phyloP scores from a whole-genome alignment of 2,329 filamentous ascomycete genomes.

The Penicillium sp. region DNA sequence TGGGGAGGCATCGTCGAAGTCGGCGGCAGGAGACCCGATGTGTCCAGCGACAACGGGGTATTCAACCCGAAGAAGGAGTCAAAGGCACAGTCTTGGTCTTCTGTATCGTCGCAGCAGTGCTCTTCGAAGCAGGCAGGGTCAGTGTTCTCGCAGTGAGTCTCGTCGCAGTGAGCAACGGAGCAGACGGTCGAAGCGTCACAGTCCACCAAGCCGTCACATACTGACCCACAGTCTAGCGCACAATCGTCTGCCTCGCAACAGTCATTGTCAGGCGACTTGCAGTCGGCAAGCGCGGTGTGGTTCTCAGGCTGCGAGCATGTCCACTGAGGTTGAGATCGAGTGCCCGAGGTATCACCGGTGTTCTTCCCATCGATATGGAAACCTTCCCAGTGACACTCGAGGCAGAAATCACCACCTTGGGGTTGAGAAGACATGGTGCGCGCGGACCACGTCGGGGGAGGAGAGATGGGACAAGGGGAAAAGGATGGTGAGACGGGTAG shows the following conservation, averaged over 20 bases:
- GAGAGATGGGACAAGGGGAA: constrained; percentile 4
- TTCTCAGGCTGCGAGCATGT: constrained; percentile 35
- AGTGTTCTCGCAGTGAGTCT: constrained; percentile 33
- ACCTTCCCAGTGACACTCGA: constrained; percentile 48
- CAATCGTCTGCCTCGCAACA: constrained; percentile 43
- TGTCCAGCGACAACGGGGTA: constrained; percentile 34
- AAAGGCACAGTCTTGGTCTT: constrained; percentile 32
- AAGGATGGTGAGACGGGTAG: constrained; percentile 7
- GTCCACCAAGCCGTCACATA: constrained; percentile 47
- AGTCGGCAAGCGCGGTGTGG: constrained; percentile 30
- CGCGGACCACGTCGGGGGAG: constrained; percentile 10
- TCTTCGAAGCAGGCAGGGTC: constrained; percentile 45
- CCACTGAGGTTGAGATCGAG: constrained; percentile 31
- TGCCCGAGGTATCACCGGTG: constrained; percentile 26
- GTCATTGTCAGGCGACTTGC: constrained; percentile 35
- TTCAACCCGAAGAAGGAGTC: constrained; percentile 40
- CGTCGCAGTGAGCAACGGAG: constrained; percentile 36
- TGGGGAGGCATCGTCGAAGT: constrained; percentile 22
- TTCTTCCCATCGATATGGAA: constrained; percentile 41
- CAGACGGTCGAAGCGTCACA: constrained; percentile 44
- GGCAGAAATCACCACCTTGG: constrained; percentile 40
- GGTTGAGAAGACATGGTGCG: constrained; percentile 38
- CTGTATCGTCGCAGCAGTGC: constrained; percentile 36
- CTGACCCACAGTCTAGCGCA: constrained; percentile 41
- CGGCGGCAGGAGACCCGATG: constrained; percentile 31